These are phyloP conservation scores for Botrytis pseudocinerea DNA, from an alignment of 2,329 filamentous ascomycete species.

Conservation along the genomic window DNA sequence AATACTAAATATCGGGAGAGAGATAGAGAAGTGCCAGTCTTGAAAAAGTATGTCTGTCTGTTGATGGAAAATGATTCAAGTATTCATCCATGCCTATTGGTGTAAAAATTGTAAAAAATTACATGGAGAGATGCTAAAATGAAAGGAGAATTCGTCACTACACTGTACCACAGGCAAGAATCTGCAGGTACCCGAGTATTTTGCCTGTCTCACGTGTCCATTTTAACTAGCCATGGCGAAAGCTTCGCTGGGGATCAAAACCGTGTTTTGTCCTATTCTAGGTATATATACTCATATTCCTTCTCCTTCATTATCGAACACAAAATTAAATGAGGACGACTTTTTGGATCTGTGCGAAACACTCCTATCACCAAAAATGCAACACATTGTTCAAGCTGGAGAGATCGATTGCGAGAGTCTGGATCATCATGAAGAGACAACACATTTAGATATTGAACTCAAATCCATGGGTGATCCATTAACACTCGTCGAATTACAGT, in stretches of 20 bases:
- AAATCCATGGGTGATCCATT: not conserved
- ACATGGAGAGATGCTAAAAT: not conserved
- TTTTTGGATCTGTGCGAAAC: too few relatives aligned
- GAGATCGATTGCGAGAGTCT: not conserved
- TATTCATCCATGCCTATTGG: too few relatives aligned
- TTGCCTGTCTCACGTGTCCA: not conserved
- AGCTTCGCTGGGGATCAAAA: not conserved
- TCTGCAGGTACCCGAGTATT: not conserved
- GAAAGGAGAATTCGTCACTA: not conserved
- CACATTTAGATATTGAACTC: not conserved
- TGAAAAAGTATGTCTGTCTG: too few relatives aligned
- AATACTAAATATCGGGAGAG: too few relatives aligned
- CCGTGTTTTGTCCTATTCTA: accelerated
- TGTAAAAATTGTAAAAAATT: not conserved
- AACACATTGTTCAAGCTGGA: not conserved
- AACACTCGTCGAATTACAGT: not conserved
- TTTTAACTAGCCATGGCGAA: not conserved
- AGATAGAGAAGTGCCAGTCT: too few relatives aligned
- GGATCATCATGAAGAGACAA: not conserved
- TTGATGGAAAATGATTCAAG: too few relatives aligned
- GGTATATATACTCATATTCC: too few relatives aligned
- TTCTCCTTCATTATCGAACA: too few relatives aligned
- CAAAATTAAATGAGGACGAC: too few relatives aligned
- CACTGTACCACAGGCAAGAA: not conserved
- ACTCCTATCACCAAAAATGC: not conserved